phyloP scores from a whole-genome alignment of 495 filamentous ascomycete genomes.

The Diplogelasinospora grovesii region DNA sequence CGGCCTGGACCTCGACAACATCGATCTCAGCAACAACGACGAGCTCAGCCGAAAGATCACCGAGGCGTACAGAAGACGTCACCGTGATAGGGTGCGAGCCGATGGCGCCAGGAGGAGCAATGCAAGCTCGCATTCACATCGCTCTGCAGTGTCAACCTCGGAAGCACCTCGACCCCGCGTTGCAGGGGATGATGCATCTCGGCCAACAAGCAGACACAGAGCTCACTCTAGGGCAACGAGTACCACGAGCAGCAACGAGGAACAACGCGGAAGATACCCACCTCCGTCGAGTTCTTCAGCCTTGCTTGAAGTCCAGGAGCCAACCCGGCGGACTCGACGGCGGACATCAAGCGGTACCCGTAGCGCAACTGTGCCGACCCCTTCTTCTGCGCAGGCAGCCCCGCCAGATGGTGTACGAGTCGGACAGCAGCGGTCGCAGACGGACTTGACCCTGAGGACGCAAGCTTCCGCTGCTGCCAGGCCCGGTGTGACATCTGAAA shows the following conservation, averaged over 20 bases:
- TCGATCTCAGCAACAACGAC: conserved; percentile 71
- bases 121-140: conserved; percentile 26
- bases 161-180: conserved; percentile 22
- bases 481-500: conserved; percentile 41
- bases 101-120: conserved; percentile 38
- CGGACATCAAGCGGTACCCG: conserved; percentile 36
- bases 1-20: conserved; percentile 74
- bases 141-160: conserved; percentile 18
- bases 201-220: conserved; percentile 34
- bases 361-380: conserved; percentile 38
- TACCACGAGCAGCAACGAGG: conserved; percentile 22
- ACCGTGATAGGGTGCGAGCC: conserved; percentile 42
- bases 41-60: conserved; percentile 84
- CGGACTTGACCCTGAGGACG: conserved; percentile 49
- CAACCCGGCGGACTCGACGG: conserved; percentile 33
- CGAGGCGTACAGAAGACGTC: conserved; percentile 71
- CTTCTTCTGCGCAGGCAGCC: too few species aligned
- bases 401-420: conserved; percentile 31
- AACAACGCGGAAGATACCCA: conserved; percentile 41
- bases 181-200: conserved; percentile 15
- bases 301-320: conserved; percentile 39
- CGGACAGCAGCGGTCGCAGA: conserved; percentile 47
- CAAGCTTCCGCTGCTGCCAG: conserved; percentile 26
- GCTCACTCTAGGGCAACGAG: conserved; percentile 35
- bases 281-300: conserved; percentile 33